Conservation (phyloP, 768 basidiomycete species). For the Psilocybe sp. region DNA sequence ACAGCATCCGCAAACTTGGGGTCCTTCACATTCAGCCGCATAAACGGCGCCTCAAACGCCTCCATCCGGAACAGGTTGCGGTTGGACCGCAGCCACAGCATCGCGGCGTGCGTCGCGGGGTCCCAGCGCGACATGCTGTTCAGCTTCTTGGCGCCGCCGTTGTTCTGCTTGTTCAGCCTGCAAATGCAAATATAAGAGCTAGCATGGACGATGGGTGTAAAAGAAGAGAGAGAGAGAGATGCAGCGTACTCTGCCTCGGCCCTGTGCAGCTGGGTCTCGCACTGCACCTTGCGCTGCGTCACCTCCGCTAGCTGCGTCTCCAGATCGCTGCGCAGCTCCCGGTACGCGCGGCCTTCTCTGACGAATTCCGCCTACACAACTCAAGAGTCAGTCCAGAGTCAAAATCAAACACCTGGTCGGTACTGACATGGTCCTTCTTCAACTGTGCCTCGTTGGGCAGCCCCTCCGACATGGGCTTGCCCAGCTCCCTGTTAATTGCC, state of each 20-base stretch:
- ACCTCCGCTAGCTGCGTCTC: slow-evolving; percentile 25
- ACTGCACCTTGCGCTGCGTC: slow-evolving; percentile 24
- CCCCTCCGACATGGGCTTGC: slow-evolving; percentile 41
- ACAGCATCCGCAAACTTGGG: slow-evolving; percentile 60
- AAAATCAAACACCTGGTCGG: background rate
- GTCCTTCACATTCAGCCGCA: slow-evolving; percentile 71
- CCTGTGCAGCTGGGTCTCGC: slow-evolving; percentile 17
- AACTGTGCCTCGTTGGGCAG: slow-evolving; percentile 48
- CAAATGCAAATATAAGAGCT: too few species aligned
- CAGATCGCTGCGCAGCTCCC: slow-evolving; percentile 7
- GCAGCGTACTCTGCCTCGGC: slow-evolving; percentile 28
- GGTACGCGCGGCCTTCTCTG: slow-evolving; percentile 14
- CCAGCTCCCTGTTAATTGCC: slow-evolving; percentile 42
- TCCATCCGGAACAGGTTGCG: slow-evolving; percentile 67
- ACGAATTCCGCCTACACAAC: background rate
- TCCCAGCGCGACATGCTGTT: slow-evolving; percentile 52
- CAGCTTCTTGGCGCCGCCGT: slow-evolving; percentile 58
- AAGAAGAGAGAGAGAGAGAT: too few species aligned
- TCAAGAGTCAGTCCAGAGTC: too few species aligned
- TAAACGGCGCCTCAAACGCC: slow-evolving; percentile 80
- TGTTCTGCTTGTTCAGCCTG: slow-evolving; percentile 37
- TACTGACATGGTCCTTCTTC: slow-evolving; percentile 43
- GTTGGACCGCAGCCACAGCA: slow-evolving; percentile 73
- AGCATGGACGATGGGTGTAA: too few species aligned
- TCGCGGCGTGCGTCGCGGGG: slow-evolving; percentile 56